Percentiles rank a stretch among this genome's conserved stretches.
Conservation (phyloP, 441 rosid species). For the Syzygium syzygioides region DNA sequence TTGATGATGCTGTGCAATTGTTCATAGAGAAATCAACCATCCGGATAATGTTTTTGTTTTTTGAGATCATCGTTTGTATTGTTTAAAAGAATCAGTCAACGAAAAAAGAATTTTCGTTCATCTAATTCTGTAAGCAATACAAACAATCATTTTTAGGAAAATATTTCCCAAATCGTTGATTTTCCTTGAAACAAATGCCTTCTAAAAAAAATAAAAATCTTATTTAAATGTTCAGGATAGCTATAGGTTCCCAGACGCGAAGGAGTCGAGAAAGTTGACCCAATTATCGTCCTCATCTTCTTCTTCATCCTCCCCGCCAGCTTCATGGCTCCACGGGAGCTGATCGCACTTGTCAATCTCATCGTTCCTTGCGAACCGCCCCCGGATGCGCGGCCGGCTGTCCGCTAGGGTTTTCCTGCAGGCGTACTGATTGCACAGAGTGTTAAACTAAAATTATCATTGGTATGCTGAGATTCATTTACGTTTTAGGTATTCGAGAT, state of each 20-base stretch:
- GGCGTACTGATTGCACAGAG: conserved; percentile 43
- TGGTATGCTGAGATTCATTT: not conserved
- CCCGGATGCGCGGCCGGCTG: conserved; percentile 91
- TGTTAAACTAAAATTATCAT: not conserved
- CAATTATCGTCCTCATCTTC: conserved; percentile 62
- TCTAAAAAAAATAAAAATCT: not conserved
- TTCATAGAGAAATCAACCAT: not conserved
- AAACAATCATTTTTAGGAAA: not conserved
- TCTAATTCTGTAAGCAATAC: not conserved
- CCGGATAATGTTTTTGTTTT: not conserved
- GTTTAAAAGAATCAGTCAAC: not conserved
- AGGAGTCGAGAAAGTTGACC: conserved; percentile 61
- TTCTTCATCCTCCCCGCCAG: conserved; percentile 35
- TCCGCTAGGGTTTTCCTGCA: conserved; percentile 96
- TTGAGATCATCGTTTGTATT: not conserved
- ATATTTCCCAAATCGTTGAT: not conserved
- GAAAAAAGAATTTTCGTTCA: not conserved
- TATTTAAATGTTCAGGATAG: conserved; percentile 18
- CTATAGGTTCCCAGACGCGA: conserved; percentile 33
- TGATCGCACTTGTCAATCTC: conserved; percentile 48
- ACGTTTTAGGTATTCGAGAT: not conserved
- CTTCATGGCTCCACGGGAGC: conserved; percentile 31
- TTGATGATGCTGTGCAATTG: not conserved
- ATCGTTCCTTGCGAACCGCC: conserved; percentile 81
- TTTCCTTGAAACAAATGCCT: not conserved